These are phyloP conservation scores for Flaveria sonorensis DNA, from an alignment of 129 eudicot genomes.

Conservation along the genomic window DNA sequence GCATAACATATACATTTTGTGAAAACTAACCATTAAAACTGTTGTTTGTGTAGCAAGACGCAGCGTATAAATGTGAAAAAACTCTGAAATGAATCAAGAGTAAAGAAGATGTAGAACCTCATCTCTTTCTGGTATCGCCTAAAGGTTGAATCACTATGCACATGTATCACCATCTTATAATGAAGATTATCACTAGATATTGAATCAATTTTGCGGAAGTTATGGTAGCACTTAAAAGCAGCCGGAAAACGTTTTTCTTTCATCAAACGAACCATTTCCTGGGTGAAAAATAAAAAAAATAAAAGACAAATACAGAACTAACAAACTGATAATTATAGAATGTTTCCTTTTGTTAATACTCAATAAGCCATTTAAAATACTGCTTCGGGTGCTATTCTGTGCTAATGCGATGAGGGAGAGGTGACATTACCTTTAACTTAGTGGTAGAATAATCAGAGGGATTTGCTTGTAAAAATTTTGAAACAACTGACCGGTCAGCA, in stretches of 20 bases:
- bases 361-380: slow-evolving; percentile 2
- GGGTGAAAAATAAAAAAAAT: slow-evolving; percentile 25
- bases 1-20: not conserved
- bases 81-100: not conserved
- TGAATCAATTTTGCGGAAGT: slow-evolving; percentile 62
- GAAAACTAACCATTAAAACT: slow-evolving; percentile 6
- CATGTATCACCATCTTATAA: slow-evolving; percentile 93
- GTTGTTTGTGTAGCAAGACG: slow-evolving; percentile 22
- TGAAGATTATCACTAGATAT: slow-evolving; percentile 62
- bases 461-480: slow-evolving; percentile 76
- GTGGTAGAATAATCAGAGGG: slow-evolving; percentile 78
- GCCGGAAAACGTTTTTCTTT: slow-evolving; percentile 78
- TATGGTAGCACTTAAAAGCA: slow-evolving; percentile 83
- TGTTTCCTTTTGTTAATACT: not conserved
- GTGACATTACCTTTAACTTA: slow-evolving; percentile 66
- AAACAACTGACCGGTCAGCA: slow-evolving; percentile 65
- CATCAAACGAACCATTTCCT: slow-evolving; percentile 93
- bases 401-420: not conserved
- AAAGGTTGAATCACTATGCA: slow-evolving; percentile 79
- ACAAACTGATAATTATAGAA: not conserved
- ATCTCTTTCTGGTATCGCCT: slow-evolving; percentile 91
- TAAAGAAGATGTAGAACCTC: slow-evolving; percentile 47
- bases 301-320: not conserved
- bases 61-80: not conserved
- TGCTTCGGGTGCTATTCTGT: not conserved